Evolutionary conservation across 2,329 filamentous ascomycete genomes (phyloP).

Genomic region (Hypocreales sp.): DNA sequence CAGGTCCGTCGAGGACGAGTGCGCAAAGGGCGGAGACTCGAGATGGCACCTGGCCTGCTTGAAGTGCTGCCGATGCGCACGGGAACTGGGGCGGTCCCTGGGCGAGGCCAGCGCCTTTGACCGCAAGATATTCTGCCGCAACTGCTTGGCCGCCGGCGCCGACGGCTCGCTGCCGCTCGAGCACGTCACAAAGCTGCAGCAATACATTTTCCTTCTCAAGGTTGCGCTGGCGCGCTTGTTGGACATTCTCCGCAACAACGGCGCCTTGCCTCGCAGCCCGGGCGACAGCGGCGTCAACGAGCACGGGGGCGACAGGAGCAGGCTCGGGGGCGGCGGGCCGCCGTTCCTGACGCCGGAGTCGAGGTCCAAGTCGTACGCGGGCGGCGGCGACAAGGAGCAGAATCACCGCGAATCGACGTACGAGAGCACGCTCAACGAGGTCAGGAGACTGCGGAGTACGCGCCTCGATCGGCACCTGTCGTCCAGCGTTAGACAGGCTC

Average conservation of each 20-base stretch:
- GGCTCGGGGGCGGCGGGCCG: conserved; percentile 9
- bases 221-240: conserved; percentile 83
- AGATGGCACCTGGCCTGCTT: conserved; percentile 79
- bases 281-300: conserved; percentile 35
- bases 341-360: conserved; percentile 43
- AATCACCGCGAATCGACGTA: conserved; percentile 62
- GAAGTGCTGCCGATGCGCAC: conserved; percentile 49
- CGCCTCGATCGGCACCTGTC: conserved; percentile 89
- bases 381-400: conserved; percentile 31
- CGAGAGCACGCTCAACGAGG: conserved; percentile 91
- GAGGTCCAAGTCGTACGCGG: conserved; percentile 60
- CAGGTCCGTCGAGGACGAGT: conserved; percentile 89
- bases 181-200: conserved; percentile 70
- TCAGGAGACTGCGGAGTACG: conserved; percentile 79
- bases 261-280: conserved; percentile 63
- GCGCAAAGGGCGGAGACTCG: conserved; percentile 56
- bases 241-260: conserved; percentile 71
- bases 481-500: conserved; percentile 78
- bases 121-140: conserved; percentile 54
- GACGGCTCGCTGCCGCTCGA: conserved; percentile 44
- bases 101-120: conserved; percentile 55
- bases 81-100: conserved; percentile 52
- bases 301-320: conserved; percentile 1
- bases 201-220: conserved; percentile 85
- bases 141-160: conserved; percentile 43